Base-by-base conservation (phyloP, 179 eudicot species). In the Corrigiola litoralis region DNA sequence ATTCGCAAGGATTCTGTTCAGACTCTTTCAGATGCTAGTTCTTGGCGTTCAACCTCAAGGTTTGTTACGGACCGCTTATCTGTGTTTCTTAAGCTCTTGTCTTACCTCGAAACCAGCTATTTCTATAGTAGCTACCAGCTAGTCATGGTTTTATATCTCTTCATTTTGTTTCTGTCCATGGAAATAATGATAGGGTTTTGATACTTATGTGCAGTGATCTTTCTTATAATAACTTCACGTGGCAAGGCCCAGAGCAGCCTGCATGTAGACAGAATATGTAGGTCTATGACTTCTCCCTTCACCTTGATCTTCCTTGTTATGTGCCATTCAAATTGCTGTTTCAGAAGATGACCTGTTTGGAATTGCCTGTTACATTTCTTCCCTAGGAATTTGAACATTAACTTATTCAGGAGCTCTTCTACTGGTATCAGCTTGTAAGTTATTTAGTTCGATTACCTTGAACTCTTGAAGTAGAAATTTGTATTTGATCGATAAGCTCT, bases 141-240 rank as follows among this genome's bases (percentile, higher is more conserved):
- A 38, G 13, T 58, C 48, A 2, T 57, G 18, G 29, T 57, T 63
- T 14, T 63, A 8, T 33, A 18, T 34, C 24, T 50, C 21, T 54
- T 24, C 11, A 18, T 4, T 31, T 13, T 44, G 24, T 51, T 53
- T 25, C 14, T 34, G 23, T 60, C 33, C 52, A 11, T 49, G 20
- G 53, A 23, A 21, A 46, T 47, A 34, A 25, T 61, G 67, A 52
- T 64, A 34, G 52, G 56, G 2, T 32, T 41, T 57, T 59, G n/a
- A 23, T 77, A 64, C 47, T 72, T 71, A 16, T 38, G 24, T 74
- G 71, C 86, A 87, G 95, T 65, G 95, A 87, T 80, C 81, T 87
- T 44, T 87, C 95, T 68, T 85, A 85, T 81, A 87, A 87, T 50
- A 85, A 87, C 71, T 79, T 87, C 25, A 73, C 88, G 36, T 82